Conservation (phyloP, 345 rosid species). For the Arabis hirsuta region DNA sequence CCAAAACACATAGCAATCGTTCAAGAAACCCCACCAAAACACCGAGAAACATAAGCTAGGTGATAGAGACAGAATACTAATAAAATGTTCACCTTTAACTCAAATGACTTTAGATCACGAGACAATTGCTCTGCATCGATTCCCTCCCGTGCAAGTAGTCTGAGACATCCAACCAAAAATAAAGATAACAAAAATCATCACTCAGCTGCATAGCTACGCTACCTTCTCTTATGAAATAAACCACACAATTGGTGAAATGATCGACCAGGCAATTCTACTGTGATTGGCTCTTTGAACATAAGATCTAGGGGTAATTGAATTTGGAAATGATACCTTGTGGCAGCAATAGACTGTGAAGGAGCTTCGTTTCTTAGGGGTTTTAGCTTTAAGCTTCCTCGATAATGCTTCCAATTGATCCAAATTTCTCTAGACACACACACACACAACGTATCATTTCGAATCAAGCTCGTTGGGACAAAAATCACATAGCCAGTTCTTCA, state of each 20-base stretch:
- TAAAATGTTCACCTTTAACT: conserved; percentile 62
- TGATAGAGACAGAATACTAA: neutral
- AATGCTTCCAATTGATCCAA: conserved; percentile 85
- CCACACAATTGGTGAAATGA: neutral
- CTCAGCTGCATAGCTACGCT: conserved; percentile 8
- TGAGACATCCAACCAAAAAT: conserved; percentile 39
- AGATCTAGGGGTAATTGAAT: neutral
- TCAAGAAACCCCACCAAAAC: conserved; percentile 9
- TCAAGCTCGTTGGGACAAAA: neutral
- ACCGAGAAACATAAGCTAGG: conserved; percentile 4
- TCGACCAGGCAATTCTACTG: neutral
- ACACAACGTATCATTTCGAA: conserved; percentile 9
- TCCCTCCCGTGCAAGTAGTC: conserved; percentile 94
- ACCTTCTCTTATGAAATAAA: too few relatives aligned
- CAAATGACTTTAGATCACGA: conserved; percentile 83
- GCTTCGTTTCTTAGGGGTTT: conserved; percentile 76
- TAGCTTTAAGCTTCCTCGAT: conserved; percentile 89
- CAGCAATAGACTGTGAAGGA: conserved; percentile 82
- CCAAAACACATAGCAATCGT: neutral
- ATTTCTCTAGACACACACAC: conserved; percentile 64
- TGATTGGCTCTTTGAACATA: neutral
- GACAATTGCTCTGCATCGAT: conserved; percentile 92
- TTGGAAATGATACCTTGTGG: conserved; percentile 62
- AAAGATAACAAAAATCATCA: conserved; percentile 3
- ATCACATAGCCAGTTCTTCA: neutral